Conservation (phyloP, 345 rosid species). For the Alliaria petiolata region DNA sequence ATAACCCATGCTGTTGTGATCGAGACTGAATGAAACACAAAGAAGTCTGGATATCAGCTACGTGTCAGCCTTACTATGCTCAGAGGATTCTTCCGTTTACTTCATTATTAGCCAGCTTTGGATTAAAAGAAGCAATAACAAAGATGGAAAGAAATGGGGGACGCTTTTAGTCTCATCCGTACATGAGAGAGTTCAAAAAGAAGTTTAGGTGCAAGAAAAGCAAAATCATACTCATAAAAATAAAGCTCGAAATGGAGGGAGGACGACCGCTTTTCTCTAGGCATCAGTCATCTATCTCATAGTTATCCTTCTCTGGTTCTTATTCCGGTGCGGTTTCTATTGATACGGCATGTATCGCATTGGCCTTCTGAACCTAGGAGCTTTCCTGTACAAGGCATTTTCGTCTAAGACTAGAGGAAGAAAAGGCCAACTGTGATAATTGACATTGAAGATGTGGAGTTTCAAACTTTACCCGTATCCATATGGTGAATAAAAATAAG, state of each 20-base stretch:
- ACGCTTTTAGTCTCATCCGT: not conserved
- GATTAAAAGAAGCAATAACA: no score
- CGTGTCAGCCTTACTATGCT: no score
- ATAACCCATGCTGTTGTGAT: no score
- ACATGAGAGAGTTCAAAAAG: not conserved
- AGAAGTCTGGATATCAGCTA: no score
- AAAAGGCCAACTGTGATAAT: not conserved
- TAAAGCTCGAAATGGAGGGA: slow-evolving; percentile 1
- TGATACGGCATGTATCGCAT: slow-evolving; percentile 92
- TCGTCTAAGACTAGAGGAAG: not conserved
- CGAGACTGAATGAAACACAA: no score
- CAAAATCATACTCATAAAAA: not conserved
- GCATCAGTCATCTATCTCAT: not conserved
- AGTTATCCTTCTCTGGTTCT: not conserved
- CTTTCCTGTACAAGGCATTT: slow-evolving; percentile 54
- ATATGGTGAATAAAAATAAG: slow-evolving; percentile 79
- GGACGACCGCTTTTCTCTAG: slow-evolving; percentile 8
- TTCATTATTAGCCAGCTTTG: no score
- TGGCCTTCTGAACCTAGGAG: slow-evolving; percentile 82
- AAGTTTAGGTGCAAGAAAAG: not conserved
- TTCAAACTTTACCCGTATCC: slow-evolving; percentile 75
- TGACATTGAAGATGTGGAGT: not conserved
- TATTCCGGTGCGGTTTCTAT: slow-evolving; percentile 26
- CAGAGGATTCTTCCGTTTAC: no score
- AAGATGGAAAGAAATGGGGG: no score